These are phyloP conservation scores for Rhodotorula sphaerocarpa DNA, from an alignment of 768 basidiomycete species.

Conservation along the genomic window DNA sequence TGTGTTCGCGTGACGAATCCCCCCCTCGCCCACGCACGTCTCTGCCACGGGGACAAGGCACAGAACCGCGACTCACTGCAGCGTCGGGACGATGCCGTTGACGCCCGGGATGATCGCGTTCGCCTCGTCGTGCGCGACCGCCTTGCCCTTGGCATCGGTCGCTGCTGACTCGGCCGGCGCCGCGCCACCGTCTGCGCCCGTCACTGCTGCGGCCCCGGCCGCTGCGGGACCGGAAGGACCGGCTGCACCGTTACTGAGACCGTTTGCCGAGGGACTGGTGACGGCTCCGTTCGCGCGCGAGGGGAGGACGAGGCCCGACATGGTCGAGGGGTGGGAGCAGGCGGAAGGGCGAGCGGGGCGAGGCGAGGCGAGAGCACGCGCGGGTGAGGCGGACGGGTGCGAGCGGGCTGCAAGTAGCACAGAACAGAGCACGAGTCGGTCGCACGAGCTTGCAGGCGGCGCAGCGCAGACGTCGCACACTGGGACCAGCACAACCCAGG, in stretches of 20 bases:
- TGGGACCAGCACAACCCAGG: too few relatives aligned
- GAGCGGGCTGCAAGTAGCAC: too few relatives aligned
- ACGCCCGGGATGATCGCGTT: slow-evolving; percentile 33
- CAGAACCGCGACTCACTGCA: slow-evolving; percentile 57
- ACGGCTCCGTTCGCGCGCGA: slow-evolving; percentile 2
- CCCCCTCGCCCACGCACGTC: too few relatives aligned
- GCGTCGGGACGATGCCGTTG: slow-evolving; percentile 95
- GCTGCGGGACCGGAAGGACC: background rate
- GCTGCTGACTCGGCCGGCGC: background rate
- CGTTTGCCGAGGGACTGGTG: background rate
- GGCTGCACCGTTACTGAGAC: background rate
- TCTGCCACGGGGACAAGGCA: too few relatives aligned
- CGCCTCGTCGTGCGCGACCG: slow-evolving; percentile 3
- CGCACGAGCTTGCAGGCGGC: too few relatives aligned
- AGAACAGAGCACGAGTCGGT: too few relatives aligned
- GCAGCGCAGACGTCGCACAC: too few relatives aligned
- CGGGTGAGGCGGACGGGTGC: too few relatives aligned
- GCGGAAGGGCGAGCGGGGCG: too few relatives aligned
- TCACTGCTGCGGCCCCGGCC: too few relatives aligned
- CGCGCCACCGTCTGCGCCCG: background rate
- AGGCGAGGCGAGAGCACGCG: too few relatives aligned
- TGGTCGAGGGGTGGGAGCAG: background rate
- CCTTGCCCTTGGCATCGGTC: slow-evolving; percentile 12
- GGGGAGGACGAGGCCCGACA: slow-evolving; percentile 24
- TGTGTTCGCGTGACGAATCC: too few relatives aligned